phyloP scores from a whole-genome alignment of 768 basidiomycete genomes.

The Leccinum aurantiacum region DNA sequence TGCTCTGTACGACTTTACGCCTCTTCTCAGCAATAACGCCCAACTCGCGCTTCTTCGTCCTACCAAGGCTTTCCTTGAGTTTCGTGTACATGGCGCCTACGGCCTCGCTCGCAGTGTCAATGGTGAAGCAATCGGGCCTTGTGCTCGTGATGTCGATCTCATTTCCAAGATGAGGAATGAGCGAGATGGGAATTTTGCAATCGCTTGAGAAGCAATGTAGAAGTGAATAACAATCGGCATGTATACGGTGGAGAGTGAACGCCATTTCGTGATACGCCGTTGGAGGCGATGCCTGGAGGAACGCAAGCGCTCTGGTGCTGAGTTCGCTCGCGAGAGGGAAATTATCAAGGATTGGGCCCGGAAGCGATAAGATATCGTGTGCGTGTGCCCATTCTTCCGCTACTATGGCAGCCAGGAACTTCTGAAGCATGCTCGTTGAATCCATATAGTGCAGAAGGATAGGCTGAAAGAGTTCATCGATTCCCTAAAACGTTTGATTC shows the following conservation, averaged over 20 bases:
- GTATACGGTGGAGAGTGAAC: conserved; percentile 74
- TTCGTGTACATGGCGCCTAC: conserved; percentile 69
- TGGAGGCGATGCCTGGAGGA: conserved; percentile 75
- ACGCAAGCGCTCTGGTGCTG: conserved; percentile 61
- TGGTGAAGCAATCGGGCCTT: conserved; percentile 68
- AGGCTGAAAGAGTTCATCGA: conserved; percentile 70
- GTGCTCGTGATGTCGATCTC: conserved; percentile 76
- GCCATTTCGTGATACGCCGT: conserved; percentile 90
- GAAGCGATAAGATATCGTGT: conserved; percentile 39
- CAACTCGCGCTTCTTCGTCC: conserved; percentile 77
- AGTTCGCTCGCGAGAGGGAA: conserved; percentile 67
- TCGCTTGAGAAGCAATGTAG: conserved; percentile 83
- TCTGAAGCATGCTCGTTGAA: conserved; percentile 90
- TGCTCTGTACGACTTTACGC: conserved; percentile 59
- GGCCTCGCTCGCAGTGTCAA: conserved; percentile 71
- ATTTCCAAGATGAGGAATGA: conserved; percentile 75
- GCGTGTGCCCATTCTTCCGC: conserved; percentile 89
- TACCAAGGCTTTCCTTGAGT: conserved; percentile 72
- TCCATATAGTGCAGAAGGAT: conserved; percentile 78
- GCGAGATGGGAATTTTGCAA: conserved; percentile 78
- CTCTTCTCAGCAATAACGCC: conserved; percentile 76
- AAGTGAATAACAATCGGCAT: conserved; percentile 74
- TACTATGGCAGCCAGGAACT: conserved; percentile 80
- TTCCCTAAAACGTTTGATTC: conserved; percentile 28
- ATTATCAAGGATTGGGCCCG: conserved; percentile 48